Percentiles rank a stretch among this genome's conserved stretches.
Evolutionary conservation across 1,139 yeast species (phyloP).

Genomic region (Zygosaccharomyces sapae): DNA sequence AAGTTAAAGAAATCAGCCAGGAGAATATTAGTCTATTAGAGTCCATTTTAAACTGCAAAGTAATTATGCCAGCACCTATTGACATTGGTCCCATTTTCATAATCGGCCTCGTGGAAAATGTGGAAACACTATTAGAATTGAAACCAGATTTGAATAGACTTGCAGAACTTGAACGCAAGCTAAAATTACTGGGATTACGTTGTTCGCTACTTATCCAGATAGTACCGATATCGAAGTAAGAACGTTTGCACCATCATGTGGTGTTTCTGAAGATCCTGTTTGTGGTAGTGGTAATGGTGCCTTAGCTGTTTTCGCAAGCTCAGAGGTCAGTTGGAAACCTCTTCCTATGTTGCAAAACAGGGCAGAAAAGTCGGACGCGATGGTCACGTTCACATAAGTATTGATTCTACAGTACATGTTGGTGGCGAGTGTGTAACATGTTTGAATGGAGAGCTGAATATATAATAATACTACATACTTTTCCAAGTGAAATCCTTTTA

Average conservation of each 20-base stretch:
- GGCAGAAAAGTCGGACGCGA: conserved; percentile 40
- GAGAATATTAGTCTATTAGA: conserved; percentile 24
- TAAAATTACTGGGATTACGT: conserved; percentile 38
- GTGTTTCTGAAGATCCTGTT: conserved; percentile 47
- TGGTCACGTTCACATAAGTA: conserved; percentile 35
- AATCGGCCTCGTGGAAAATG: conserved; percentile 35
- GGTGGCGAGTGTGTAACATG: conserved; percentile 16
- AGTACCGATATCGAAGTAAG: conserved; percentile 34
- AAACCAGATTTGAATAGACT: conserved; percentile 34
- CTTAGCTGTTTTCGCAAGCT: conserved; percentile 37
- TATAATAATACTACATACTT: conserved; percentile 24
- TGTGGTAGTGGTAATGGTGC: conserved; percentile 48
- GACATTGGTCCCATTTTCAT: conserved; percentile 46
- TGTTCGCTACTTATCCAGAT: conserved; percentile 38
- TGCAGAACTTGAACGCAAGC: conserved; percentile 25
- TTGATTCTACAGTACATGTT: conserved; percentile 19
- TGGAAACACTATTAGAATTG: conserved; percentile 35
- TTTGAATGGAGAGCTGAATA: conserved; percentile 38
- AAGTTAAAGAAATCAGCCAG: conserved; percentile 23
- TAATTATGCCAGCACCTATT: conserved; percentile 28
- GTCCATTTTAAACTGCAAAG: conserved; percentile 25
- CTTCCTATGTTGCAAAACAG: conserved; percentile 33
- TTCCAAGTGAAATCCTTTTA: too few species aligned
- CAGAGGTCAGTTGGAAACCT: conserved; percentile 24
- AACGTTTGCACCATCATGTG: conserved; percentile 41